phyloP scores from a whole-genome alignment of 176 grass and related monocot species.

The barley (Hordeum vulgare) region DNA sequence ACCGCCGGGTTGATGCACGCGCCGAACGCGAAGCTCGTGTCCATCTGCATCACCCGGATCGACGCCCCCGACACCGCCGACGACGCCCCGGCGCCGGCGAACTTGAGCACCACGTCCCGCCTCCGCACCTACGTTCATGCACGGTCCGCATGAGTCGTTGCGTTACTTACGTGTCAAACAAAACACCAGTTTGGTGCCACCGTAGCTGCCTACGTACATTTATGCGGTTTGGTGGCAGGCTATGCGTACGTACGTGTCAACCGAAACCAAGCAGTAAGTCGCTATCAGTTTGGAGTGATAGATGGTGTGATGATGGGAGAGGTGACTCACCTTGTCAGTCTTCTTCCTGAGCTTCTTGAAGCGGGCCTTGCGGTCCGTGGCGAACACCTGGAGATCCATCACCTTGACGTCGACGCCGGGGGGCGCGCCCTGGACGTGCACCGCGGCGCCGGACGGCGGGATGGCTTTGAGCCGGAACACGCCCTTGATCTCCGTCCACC shows the following conservation, averaged over 20 bases:
- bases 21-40: constrained; percentile 76
- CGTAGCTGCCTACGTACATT: too few species aligned
- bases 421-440: constrained; percentile 50
- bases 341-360: constrained; percentile 54
- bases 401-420: constrained; percentile 52
- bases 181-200: neutral
- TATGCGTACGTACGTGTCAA: neutral
- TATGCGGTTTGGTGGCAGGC: neutral
- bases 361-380: constrained; percentile 43
- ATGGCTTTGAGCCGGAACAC: constrained; percentile 44
- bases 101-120: constrained; percentile 56
- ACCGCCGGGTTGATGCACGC: constrained; percentile 42
- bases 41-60: constrained; percentile 45
- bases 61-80: constrained; percentile 17
- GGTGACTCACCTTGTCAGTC: constrained; percentile 52
- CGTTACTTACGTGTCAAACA: neutral
- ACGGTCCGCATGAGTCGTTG: neutral
- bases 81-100: constrained; percentile 1
- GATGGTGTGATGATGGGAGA: neutral
- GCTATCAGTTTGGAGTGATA: neutral
- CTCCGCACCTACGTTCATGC: constrained; percentile 33
- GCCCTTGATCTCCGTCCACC: constrained; percentile 70
- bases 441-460: constrained; percentile 5
- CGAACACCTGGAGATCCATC: constrained; percentile 59
- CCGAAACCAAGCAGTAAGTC: neutral